Conservation (phyloP, 306 rosid genomes). For the Biancaea sappan region DNA sequence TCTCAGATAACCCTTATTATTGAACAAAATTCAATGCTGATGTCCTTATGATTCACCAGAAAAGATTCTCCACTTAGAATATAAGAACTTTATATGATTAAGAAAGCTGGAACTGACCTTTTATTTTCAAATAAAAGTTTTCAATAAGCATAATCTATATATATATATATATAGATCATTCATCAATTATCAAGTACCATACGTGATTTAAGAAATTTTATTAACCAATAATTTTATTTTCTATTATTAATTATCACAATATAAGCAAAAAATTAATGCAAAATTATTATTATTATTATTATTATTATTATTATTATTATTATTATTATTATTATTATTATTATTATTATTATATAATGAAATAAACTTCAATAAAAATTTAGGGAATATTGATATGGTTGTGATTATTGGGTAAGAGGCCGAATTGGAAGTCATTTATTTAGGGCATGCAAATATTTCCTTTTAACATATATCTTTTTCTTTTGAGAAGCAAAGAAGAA, state of each 20-base stretch:
- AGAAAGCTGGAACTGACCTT: constrained; percentile 19
- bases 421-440: neutral
- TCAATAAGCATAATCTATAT: no score
- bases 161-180: no score
- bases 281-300: no score
- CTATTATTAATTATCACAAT: no score
- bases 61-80: constrained; percentile 35
- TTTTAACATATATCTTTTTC: neutral
- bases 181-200: no score
- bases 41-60: constrained; percentile 1
- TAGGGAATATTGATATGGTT: neutral
- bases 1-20: constrained; percentile 6
- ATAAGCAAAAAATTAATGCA: no score
- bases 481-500: constrained; percentile 20
- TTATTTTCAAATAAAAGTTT: neutral
- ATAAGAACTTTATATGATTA: constrained; percentile 13
- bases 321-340: no score
- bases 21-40: constrained; percentile 23
- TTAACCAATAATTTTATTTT: no score
- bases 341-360: no score
- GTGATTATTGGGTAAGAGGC: neutral
- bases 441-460: neutral
- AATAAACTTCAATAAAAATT: no score
- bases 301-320: no score
- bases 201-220: no score